A percentile compares a stretch with the other conserved stretches of the same genome.
phyloP scores from a whole-genome alignment of 495 filamentous ascomycete species.

The Emericellopsis terricola region DNA sequence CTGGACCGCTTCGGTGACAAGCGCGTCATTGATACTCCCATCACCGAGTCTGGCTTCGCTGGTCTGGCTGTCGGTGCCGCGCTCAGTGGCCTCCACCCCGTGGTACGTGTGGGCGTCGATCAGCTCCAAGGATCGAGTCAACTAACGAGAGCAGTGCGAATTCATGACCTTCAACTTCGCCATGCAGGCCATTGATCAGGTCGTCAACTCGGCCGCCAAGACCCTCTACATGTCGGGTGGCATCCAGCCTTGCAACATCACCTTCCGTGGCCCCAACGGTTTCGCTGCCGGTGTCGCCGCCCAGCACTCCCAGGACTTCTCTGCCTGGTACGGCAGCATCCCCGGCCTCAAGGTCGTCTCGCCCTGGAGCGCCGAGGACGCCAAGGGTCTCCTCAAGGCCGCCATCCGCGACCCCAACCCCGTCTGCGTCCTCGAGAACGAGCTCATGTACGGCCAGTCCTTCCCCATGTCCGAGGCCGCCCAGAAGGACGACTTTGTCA shows the following conservation, averaged over 20 bases:
- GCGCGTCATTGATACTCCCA: conserved; percentile 94
- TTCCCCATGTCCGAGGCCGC: conserved; percentile 96
- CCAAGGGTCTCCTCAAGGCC: conserved; percentile 93
- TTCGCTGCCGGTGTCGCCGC: conserved; percentile 91
- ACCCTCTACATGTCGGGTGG: conserved; percentile 99
- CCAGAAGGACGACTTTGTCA: conserved; percentile 86
- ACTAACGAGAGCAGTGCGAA: conserved; percentile 88
- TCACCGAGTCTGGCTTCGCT: conserved; percentile 88
- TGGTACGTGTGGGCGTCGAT: conserved; percentile 64
- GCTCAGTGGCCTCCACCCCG: conserved; percentile 79
- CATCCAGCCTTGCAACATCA: conserved; percentile 98
- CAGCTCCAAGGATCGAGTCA: no score
- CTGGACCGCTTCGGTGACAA: conserved; percentile 94
- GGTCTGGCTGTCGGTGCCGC: conserved; percentile 90
- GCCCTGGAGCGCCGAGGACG: conserved; percentile 93
- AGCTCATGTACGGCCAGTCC: conserved; percentile 82
- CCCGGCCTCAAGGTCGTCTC: conserved; percentile 92
- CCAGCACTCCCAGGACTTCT: conserved; percentile 97
- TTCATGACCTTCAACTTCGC: conserved; percentile 99
- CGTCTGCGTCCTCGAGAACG: conserved; percentile 88
- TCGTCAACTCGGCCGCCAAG: conserved; percentile 98
- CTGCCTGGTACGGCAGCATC: conserved; percentile 95
- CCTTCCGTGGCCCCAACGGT: conserved; percentile 96
- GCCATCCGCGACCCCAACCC: conserved; percentile 97
- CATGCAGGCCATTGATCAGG: conserved; percentile 99